These are phyloP conservation scores for Gracilaria domingensis DNA, from an alignment of 23 red algal genomes.

Conservation along the genomic window DNA sequence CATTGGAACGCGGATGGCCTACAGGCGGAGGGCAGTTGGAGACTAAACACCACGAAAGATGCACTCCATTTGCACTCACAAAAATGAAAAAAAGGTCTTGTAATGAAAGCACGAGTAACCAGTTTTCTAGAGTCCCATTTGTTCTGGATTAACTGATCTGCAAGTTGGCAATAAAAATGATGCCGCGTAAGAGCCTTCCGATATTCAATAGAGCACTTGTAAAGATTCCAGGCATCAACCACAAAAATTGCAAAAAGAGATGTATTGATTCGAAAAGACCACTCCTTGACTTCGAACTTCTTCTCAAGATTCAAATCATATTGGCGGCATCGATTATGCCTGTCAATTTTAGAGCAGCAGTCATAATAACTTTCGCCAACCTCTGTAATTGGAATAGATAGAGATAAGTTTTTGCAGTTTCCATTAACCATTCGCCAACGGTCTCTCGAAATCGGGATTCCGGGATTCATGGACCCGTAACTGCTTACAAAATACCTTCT, in stretches of 20 bases:
- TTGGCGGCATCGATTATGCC: conserved; percentile 60
- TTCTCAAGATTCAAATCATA: conserved; percentile 51
- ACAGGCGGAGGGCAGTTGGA: no score
- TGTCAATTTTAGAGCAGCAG: conserved; percentile 25
- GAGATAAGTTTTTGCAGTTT: no score
- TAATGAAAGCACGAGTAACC: no score
- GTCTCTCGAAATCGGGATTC: no score
- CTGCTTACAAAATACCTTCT: conserved; percentile 31
- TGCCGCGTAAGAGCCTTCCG: not conserved
- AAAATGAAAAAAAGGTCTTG: no score
- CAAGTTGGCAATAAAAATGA: conserved; percentile 37
- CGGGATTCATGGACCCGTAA: not conserved
- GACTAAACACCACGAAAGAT: no score
- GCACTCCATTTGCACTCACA: no score
- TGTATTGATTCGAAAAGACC: conserved; percentile 39
- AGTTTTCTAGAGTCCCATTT: not conserved
- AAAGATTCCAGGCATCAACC: conserved; percentile 53
- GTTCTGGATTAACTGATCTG: conserved; percentile 41
- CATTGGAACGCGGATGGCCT: no score
- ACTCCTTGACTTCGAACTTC: conserved; percentile 56
- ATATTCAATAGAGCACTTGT: not conserved
- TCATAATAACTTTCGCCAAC: conserved; percentile 45
- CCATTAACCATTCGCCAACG: not conserved
- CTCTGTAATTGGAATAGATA: conserved; percentile 13
- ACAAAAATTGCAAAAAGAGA: conserved; percentile 33